phyloP scores from a whole-genome alignment of 495 filamentous ascomycete species.

The Staphylotrichum tortipilum region DNA sequence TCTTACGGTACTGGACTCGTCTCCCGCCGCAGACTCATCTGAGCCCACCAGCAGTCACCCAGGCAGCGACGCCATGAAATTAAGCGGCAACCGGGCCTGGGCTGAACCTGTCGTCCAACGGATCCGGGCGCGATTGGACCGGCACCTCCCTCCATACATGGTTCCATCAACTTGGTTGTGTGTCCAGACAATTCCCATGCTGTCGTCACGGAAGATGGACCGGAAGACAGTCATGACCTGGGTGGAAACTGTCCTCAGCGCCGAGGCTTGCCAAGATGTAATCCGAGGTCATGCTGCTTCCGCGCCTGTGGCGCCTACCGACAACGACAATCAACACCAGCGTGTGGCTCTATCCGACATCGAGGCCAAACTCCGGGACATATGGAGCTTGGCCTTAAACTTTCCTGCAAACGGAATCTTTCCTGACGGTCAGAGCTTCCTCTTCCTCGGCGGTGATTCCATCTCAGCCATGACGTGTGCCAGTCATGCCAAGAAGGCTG shows the following conservation, averaged over 20 bases:
- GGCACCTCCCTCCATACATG: slow-evolving; percentile 39
- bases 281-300: slow-evolving; percentile 4
- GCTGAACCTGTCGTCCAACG: slow-evolving; percentile 5
- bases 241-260: slow-evolving; percentile 12
- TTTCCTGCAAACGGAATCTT: slow-evolving; percentile 27
- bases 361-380: slow-evolving; percentile 17
- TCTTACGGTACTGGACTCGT: slow-evolving; percentile 3
- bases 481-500: slow-evolving; percentile 17
- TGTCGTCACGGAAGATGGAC: slow-evolving; percentile 18
- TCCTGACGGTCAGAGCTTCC: slow-evolving; percentile 41
- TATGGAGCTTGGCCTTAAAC: slow-evolving; percentile 22
- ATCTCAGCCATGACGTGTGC: slow-evolving; percentile 50
- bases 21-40: neutral
- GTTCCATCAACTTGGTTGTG: slow-evolving; percentile 32
- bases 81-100: neutral
- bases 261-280: slow-evolving; percentile 8
- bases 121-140: slow-evolving; percentile 3
- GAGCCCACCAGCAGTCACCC: too few relatives aligned
- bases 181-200: slow-evolving; percentile 14
- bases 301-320: neutral
- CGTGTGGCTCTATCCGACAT: slow-evolving; percentile 1
- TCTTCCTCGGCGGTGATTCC: slow-evolving; percentile 56
- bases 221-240: slow-evolving; percentile 18
- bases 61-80: neutral
- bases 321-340: neutral